phyloP scores from a whole-genome alignment of 352 stramenopile species.

The Pythium brassicae region DNA sequence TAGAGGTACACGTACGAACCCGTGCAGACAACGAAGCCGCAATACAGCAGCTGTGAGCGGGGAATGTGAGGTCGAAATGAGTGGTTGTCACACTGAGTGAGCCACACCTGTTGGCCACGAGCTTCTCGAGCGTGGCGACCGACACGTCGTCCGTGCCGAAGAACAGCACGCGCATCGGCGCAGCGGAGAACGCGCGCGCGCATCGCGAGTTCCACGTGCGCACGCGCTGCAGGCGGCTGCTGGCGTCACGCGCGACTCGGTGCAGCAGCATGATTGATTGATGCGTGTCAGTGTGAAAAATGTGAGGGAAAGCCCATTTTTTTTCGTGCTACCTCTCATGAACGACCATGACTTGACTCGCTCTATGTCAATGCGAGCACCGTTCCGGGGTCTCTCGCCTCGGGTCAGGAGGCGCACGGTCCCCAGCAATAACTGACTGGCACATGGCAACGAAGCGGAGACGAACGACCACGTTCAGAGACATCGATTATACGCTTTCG shows the following conservation, averaged over 20 bases:
- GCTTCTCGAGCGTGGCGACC: constrained; percentile 59
- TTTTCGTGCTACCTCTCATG: neutral
- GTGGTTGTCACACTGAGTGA: neutral
- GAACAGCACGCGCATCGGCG: constrained; percentile 64
- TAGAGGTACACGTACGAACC: neutral
- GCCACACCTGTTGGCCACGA: constrained; percentile 61
- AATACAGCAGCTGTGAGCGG: constrained; percentile 1
- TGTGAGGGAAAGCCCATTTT: neutral
- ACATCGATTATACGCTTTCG: neutral
- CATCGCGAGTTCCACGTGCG: no score
- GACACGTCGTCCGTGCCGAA: constrained; percentile 86
- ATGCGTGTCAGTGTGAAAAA: neutral
- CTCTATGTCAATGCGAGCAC: no score
- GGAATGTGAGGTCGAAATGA: no score
- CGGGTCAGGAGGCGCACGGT: no score
- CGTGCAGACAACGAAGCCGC: constrained; percentile 2
- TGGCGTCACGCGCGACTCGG: constrained; percentile 1
- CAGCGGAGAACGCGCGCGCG: neutral
- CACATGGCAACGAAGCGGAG: neutral
- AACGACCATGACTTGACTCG: neutral
- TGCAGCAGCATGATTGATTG: neutral
- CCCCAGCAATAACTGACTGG: no score
- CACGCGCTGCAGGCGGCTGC: neutral
- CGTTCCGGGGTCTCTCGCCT: no score
- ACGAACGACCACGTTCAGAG: neutral